Evolutionary conservation across 2,329 filamentous ascomycete species (phyloP).

Genomic region (Talaromyces atroroseus): DNA sequence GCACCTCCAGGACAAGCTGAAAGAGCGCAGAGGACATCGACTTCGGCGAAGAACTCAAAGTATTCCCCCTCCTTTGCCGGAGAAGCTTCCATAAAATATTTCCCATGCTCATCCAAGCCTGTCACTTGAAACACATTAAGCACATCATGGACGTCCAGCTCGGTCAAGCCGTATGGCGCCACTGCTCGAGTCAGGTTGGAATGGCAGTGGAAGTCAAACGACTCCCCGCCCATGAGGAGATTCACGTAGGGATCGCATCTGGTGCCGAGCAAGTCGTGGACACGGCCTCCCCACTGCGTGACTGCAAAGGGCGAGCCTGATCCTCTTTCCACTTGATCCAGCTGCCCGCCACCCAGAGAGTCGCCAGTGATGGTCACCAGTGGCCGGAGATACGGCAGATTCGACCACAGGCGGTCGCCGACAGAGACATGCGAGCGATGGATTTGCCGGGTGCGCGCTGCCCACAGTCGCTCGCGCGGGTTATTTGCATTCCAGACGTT

Average conservation of each 20-base stretch:
- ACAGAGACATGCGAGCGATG: slow-evolving; percentile 69
- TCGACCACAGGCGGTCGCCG: slow-evolving; percentile 71
- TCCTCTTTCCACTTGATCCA: slow-evolving; percentile 23
- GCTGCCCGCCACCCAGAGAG: slow-evolving; percentile 46
- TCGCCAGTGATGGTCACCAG: slow-evolving; percentile 66
- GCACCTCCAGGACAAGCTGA: slow-evolving; percentile 66
- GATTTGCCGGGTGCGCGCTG: slow-evolving; percentile 69
- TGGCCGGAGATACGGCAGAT: slow-evolving; percentile 69
- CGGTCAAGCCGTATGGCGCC: slow-evolving; percentile 60
- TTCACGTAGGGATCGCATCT: slow-evolving; percentile 74
- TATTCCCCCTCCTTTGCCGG: slow-evolving; percentile 46
- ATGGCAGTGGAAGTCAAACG: no score
- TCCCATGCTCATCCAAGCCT: slow-evolving; percentile 63
- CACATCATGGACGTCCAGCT: slow-evolving; percentile 76
- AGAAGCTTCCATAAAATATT: slow-evolving; percentile 65
- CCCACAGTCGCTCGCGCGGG: slow-evolving; percentile 78
- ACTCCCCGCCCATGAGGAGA: slow-evolving; percentile 59
- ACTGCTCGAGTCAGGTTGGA: slow-evolving; percentile 55
- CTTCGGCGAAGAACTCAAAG: slow-evolving; percentile 75
- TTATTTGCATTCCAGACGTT: slow-evolving; percentile 77
- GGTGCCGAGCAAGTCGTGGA: slow-evolving; percentile 77
- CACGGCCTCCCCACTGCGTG: slow-evolving; percentile 25
- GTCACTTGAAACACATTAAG: slow-evolving; percentile 85
- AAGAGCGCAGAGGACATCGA: slow-evolving; percentile 63
- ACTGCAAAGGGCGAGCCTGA: background rate